Evolutionary conservation across 345 rosid species (phyloP).

Genomic region (Acer campestre): DNA sequence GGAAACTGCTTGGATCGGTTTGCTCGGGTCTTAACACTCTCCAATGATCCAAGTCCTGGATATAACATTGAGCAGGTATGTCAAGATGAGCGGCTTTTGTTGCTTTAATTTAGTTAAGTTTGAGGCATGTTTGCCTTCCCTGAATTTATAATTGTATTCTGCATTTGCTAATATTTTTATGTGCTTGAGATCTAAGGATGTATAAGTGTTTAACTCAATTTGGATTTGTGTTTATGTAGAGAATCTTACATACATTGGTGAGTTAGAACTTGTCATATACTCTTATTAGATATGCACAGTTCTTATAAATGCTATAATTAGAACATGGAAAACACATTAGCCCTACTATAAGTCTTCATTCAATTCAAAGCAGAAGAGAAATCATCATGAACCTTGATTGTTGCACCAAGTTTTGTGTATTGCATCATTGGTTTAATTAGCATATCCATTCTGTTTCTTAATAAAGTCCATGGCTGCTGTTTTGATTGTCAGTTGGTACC

Average conservation of each 20-base stretch:
- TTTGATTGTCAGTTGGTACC: neutral
- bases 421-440: neutral
- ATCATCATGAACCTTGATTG: neutral
- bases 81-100: neutral
- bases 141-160: neutral
- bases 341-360: neutral
- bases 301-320: neutral
- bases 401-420: neutral
- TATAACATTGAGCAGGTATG: conserved; percentile 96
- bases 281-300: neutral
- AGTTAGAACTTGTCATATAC: neutral
- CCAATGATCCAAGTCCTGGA: conserved; percentile 99
- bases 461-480: neutral
- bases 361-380: neutral
- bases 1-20: conserved; percentile 98
- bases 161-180: neutral
- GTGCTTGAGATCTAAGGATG: neutral
- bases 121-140: neutral
- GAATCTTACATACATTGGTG: neutral
- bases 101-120: neutral
- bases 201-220: too few relatives aligned
- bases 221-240: too few relatives aligned
- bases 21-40: conserved; percentile 82
- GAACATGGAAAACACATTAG: neutral
- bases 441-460: neutral